phyloP scores from a whole-genome alignment of 768 basidiomycete genomes.

The Lepiota venenata region DNA sequence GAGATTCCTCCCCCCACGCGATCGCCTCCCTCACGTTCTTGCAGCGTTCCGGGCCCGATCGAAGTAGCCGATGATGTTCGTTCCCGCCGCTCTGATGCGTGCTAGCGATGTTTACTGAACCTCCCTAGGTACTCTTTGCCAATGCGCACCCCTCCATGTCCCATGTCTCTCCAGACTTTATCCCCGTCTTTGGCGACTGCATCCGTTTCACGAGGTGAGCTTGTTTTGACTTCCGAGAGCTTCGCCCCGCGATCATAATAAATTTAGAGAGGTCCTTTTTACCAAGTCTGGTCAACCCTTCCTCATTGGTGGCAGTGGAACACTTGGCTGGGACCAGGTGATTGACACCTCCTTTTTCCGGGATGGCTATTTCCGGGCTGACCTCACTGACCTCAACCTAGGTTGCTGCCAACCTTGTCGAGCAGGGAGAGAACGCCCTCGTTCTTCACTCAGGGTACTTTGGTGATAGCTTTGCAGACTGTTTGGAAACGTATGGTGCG shows the following conservation, averaged over 20 bases:
- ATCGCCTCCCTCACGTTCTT: constrained; percentile 4
- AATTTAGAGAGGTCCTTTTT: constrained; percentile 65
- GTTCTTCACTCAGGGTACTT: constrained; percentile 94
- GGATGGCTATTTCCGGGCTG: not conserved
- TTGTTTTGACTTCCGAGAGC: not conserved
- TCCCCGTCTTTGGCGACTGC: constrained; percentile 84
- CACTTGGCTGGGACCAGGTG: constrained; percentile 95
- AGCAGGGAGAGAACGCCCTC: constrained; percentile 72
- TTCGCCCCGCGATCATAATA: not conserved
- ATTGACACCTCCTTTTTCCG: constrained; percentile 16
- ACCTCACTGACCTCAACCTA: constrained; percentile 22
- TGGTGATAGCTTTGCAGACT: constrained; percentile 86
- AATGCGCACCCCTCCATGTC: constrained; percentile 92
- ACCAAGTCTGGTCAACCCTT: constrained; percentile 84
- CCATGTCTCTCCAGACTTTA: constrained; percentile 87
- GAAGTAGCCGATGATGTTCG: constrained; percentile 61
- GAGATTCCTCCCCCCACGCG: not conserved
- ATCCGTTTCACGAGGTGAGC: constrained; percentile 74
- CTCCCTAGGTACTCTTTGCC: constrained; percentile 52
- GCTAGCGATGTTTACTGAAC: too few relatives aligned
- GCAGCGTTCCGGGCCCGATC: constrained; percentile 62
- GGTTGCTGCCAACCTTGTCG: constrained; percentile 91
- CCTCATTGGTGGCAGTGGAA: constrained; percentile 92
- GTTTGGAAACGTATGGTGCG: constrained; percentile 86
- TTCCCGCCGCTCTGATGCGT: too few relatives aligned